Conservation (phyloP, 139 green algal species). For the Chlamydomonas sphaeroides region DNA sequence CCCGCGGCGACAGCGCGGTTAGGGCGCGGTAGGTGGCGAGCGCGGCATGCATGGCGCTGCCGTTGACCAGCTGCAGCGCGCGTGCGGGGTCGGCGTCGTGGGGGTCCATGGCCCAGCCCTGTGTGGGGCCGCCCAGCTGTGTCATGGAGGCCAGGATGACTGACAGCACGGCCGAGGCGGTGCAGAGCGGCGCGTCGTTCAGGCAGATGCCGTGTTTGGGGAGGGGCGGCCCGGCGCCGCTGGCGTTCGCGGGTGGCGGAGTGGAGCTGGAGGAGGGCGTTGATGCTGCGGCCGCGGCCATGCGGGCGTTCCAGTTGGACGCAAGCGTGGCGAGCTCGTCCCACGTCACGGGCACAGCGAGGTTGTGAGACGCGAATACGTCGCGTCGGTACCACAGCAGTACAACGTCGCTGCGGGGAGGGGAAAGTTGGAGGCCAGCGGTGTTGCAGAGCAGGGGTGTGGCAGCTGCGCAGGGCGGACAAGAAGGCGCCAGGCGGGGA, state of each 20-base stretch:
- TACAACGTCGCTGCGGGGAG: neutral
- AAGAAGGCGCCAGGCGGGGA: neutral
- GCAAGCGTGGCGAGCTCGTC: neutral
- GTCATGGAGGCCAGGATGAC: slow-evolving; percentile 18
- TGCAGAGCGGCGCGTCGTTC: neutral
- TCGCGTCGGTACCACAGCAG: slow-evolving; percentile 30
- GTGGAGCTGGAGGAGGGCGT: neutral
- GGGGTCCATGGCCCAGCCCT: slow-evolving; percentile 10
- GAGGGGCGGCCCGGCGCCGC: no score
- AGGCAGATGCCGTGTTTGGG: slow-evolving; percentile 26
- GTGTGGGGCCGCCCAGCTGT: slow-evolving; percentile 2
- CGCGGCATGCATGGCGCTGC: neutral
- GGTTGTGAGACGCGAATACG: neutral
- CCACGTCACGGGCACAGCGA: neutral
- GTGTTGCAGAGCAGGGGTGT: neutral
- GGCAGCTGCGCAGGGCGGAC: neutral
- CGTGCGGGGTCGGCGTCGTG: neutral
- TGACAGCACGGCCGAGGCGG: neutral
- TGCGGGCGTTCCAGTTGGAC: neutral
- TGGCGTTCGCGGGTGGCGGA: no score
- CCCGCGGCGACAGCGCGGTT: neutral
- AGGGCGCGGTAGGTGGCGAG: neutral
- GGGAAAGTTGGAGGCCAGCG: neutral
- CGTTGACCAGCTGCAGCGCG: slow-evolving; percentile 16
- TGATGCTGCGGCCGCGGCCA: neutral